Evolutionary conservation across 2,329 filamentous ascomycete species (phyloP), one percentile per base, ranked within the genome.

Genomic region (Septoria petroselini): DNA sequence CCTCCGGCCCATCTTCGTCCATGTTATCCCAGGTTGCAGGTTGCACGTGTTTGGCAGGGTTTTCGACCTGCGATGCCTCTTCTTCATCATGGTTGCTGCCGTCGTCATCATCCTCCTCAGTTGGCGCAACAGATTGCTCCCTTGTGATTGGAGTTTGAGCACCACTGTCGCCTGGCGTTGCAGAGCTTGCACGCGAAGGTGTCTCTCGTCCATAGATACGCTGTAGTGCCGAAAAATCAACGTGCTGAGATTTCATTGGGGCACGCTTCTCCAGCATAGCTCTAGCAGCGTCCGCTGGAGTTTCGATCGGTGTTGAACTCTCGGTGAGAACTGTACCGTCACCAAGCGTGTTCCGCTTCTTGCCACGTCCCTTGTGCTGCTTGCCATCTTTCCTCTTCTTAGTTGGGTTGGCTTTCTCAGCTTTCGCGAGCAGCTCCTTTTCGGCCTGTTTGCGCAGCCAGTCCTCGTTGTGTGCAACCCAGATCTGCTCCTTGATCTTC

Each of bases 391-490:
- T 54, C 17, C 54, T 49, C 14, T 41, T 46, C 12, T 48, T 46
- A 14, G 64, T 27, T 45, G 75, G 73, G 27, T 74, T 72, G 9
- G 75, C 76, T 54, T 78, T 76, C n/a, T 74, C 74, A 14, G 82
- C 68, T 29, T 90, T 88, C 52, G 83, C 80, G 31, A 86, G 81
- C 49, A 94, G 85, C 5, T 86, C 77, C 68, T 93, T 95, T 53
- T 87, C 83, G 64, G 96, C 90, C 65, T 94, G 86, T 41, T 83
- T 80, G 7, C 91, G 86, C 31, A 98, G 76, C 80, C 91, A 98
- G 59, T 94, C 89, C 66, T 93, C 90, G 69, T 98, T 97, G 65
- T 91, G 84, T 52, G 91, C 91, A 35, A 95, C 83, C 93, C 93
- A 98, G 44, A 97, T 87, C 52, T 83, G 82, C 68, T 96, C 91